Evolutionary conservation across 306 rosid species (phyloP), one percentile per base, ranked within the genome.

Genomic region (Abrus pulchellus): DNA sequence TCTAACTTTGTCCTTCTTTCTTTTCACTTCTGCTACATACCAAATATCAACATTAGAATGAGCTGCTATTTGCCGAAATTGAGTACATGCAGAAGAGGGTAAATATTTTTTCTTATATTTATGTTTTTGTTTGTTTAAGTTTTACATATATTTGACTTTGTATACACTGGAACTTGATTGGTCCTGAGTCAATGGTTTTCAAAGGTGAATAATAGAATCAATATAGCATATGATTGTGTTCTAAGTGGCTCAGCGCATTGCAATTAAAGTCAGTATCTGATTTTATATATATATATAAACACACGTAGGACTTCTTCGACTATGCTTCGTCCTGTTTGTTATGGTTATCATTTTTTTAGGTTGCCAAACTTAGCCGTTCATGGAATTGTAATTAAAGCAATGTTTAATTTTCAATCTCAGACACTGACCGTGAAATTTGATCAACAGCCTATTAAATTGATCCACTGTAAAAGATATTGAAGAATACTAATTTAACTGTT

Each of bases 81-180:
- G 97, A 94, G 86, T 92, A 90, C 91, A 94, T 94, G 98, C 96
- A 94, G 72, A 92, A 92, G 72, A 87, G 88, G 90, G 90, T 87
- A 84, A 77, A 1, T 60, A 50, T n/a, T 61, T 66, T 20, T 12
- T 10, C 49, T 14, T 60, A 0, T 38, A 27, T 54, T 45, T 36
- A 9, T 56, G 2, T 14, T 62, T 59, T 38, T 68, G 9, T 30
- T 62, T 79, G 9, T 28, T 72, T 33, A 65, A 14, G 40, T 50
- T 76, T 84, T 30, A 13, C 49, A 29, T 33, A 29, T 5, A 30
- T 48, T 27, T 6, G n/a, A 49, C 29, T 77, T 71, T 29, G 9
- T 75, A 66, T 47, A 67, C 30, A 53, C 7, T 32, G 47, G 40
- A 40, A 33, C 27, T 57, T 67, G 7, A 45, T 66, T 65, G 44